phyloP scores from a whole-genome alignment of 2,329 filamentous ascomycete genomes.

The Fusarium duplospermum region DNA sequence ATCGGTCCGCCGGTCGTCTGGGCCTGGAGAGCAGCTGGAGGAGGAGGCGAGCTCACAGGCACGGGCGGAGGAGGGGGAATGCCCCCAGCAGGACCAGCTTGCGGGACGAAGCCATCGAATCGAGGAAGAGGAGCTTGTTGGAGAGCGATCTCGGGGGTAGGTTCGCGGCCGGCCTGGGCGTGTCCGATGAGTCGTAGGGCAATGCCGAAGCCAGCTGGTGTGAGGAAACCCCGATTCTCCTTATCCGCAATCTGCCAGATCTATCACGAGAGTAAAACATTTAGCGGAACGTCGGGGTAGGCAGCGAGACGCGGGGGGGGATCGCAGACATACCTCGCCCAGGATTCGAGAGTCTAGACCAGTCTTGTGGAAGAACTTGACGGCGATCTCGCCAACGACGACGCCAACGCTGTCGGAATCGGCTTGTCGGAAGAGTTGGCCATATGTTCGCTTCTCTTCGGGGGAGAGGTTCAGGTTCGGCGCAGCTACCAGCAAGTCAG shows the following conservation, averaged over 20 bases:
- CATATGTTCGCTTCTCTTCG: conserved; percentile 94
- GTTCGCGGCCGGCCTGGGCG: conserved; percentile 88
- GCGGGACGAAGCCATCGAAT: conserved; percentile 80
- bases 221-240: conserved; percentile 94
- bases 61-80: conserved; percentile 58
- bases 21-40: conserved; percentile 64
- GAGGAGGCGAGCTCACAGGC: conserved; percentile 54
- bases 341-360: conserved; percentile 86
- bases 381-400: conserved; percentile 94
- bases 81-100: conserved; percentile 41
- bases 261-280: conserved; percentile 57
- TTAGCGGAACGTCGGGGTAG: neutral
- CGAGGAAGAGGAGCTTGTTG: conserved; percentile 89
- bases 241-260: conserved; percentile 99
- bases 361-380: conserved; percentile 98
- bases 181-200: conserved; percentile 95
- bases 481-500: conserved; percentile 54
- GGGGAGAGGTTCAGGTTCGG: conserved; percentile 85
- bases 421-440: conserved; percentile 91
- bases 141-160: conserved; percentile 82
- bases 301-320: neutral
- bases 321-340: conserved; percentile 75
- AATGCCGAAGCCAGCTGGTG: conserved; percentile 91
- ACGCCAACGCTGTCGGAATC: conserved; percentile 93
- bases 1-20: conserved; percentile 76